Evolutionary conservation across 805 yeast species (phyloP).

Genomic region (Candida qinlingensis): DNA sequence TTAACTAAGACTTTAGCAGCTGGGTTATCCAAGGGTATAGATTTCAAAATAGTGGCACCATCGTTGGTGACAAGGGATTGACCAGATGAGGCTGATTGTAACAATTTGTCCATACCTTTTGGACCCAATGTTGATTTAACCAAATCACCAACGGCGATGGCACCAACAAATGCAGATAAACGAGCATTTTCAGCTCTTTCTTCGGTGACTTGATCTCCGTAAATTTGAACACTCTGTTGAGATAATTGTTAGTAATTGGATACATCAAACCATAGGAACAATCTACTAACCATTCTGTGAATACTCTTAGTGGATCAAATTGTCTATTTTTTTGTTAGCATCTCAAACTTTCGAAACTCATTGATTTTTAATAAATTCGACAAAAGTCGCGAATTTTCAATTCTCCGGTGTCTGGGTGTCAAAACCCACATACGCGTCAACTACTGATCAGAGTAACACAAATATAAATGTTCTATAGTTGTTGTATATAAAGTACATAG

Average conservation of each 20-base stretch:
- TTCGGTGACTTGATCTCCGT: constrained; percentile 96
- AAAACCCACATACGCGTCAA: no score
- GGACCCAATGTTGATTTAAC: constrained; percentile 96
- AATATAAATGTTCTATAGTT: background rate
- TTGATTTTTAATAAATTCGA: background rate
- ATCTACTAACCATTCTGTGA: no score
- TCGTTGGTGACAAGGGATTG: constrained; percentile 86
- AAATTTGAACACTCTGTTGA: constrained; percentile 64
- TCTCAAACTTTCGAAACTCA: background rate
- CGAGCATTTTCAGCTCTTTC: constrained; percentile 98
- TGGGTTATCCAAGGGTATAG: constrained; percentile 94
- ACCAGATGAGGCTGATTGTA: constrained; percentile 82
- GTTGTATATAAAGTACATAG: background rate
- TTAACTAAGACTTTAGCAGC: constrained; percentile 96
- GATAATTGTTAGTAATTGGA: constrained; percentile 3
- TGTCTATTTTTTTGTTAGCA: no score
- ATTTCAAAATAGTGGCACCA: constrained; percentile 93
- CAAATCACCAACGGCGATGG: constrained; percentile 97
- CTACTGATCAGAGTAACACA: no score
- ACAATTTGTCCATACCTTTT: constrained; percentile 95
- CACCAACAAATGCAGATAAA: constrained; percentile 95
- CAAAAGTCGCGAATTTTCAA: background rate
- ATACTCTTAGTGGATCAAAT: no score
- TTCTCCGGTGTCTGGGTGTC: background rate
- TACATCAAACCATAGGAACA: no score